Percentiles rank a stretch among this genome's conserved stretches.
Conservation (phyloP, 2,329 filamentous ascomycete genomes). For the Meredithiella fracta region DNA sequence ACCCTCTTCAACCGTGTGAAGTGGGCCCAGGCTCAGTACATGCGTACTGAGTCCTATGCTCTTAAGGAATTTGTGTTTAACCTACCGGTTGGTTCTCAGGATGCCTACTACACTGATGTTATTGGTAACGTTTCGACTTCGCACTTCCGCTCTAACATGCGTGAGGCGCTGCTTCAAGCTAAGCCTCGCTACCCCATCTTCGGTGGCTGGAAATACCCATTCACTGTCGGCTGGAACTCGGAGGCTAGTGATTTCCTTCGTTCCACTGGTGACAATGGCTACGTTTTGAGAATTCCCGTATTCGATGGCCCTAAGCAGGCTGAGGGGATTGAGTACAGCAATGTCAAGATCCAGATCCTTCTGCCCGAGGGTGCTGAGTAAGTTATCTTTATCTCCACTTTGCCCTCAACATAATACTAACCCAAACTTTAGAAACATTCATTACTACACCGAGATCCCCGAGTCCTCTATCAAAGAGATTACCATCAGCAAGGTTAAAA, state of each 20-base stretch:
- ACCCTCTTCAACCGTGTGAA: conserved; percentile 60
- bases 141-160: conserved; percentile 59
- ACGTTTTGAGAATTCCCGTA: conserved; percentile 79
- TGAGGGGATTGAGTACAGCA: conserved; percentile 76
- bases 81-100: conserved; percentile 59
- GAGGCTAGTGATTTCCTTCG: conserved; percentile 64
- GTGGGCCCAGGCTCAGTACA: conserved; percentile 57
- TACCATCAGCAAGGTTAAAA: conserved; percentile 51
- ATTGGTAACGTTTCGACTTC: conserved; percentile 97
- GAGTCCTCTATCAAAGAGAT: conserved; percentile 41
- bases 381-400: conserved; percentile 23
- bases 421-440: conserved; percentile 47
- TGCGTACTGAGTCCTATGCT: conserved; percentile 59
- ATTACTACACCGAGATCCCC: conserved; percentile 60
- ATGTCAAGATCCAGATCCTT: conserved; percentile 63
- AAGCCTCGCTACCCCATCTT: conserved; percentile 94
- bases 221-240: conserved; percentile 90
- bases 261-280: conserved; percentile 48
- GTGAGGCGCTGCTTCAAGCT: conserved; percentile 71
- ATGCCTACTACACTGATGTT: conserved; percentile 88
- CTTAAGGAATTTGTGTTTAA: conserved; percentile 70
- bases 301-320: conserved; percentile 75
- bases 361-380: conserved; percentile 82
- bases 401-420: background rate
- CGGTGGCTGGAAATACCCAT: conserved; percentile 95